A percentile compares a stretch with the other conserved stretches of the same genome.
Conservation (phyloP, 2,329 filamentous ascomycete genomes). For the Elsinoe perseae region DNA sequence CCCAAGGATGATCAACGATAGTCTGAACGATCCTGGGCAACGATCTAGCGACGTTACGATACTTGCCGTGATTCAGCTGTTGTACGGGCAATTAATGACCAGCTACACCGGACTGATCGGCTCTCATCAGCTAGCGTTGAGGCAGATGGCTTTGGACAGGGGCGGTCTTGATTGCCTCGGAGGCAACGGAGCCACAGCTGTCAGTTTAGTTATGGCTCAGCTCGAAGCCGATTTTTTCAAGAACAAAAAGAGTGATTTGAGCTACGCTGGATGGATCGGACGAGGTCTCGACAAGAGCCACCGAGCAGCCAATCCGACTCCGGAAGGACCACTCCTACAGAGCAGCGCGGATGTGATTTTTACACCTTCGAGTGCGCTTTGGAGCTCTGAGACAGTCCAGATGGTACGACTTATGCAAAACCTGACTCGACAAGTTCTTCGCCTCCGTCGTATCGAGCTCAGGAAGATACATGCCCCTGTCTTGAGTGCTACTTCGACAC, state of each 20-base stretch:
- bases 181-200: conserved; percentile 18
- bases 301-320: not conserved
- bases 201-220: conserved; percentile 2
- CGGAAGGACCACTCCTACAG: not conserved
- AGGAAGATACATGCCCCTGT: not conserved
- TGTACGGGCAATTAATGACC: conserved; percentile 28
- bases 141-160: conserved; percentile 24
- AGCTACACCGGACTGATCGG: conserved; percentile 21
- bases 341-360: not conserved
- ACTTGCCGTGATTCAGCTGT: conserved; percentile 27
- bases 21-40: conserved; percentile 23
- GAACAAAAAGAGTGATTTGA: not conserved
- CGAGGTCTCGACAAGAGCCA: not conserved
- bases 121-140: conserved; percentile 25
- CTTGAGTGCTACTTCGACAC: not conserved
- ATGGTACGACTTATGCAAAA: not conserved
- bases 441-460: not conserved
- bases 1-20: conserved; percentile 24
- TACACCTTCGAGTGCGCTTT: not conserved
- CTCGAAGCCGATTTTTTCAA: not conserved
- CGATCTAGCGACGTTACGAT: conserved; percentile 25
- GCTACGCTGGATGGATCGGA: not conserved
- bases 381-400: not conserved
- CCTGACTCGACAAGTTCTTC: not conserved
- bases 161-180: conserved; percentile 27